phyloP scores from a whole-genome alignment of 1,284 basidiomycete genomes.

The Cryptococcus hybrid region DNA sequence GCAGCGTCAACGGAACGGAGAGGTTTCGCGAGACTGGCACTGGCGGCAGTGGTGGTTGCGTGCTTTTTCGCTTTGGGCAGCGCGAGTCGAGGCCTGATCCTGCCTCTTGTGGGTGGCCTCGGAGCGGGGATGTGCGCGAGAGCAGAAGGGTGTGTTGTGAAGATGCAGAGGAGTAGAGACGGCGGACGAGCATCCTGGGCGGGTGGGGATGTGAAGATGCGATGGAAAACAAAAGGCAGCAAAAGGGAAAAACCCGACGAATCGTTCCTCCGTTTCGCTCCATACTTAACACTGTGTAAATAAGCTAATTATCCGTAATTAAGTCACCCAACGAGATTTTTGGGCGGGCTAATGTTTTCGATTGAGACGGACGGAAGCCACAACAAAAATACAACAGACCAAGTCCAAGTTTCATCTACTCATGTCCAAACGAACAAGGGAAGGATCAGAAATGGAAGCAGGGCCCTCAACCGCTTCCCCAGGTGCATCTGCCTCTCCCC shows the following conservation, averaged over 20 bases:
- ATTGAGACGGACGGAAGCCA: no score
- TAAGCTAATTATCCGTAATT: no score
- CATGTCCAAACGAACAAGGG: conserved; percentile 38
- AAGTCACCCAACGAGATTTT: no score
- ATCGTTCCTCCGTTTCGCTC: background rate
- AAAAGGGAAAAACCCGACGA: background rate
- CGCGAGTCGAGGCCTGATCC: conserved; percentile 9
- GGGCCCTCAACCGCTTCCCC: conserved; percentile 9
- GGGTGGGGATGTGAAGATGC: background rate
- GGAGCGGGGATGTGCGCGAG: conserved; percentile 1
- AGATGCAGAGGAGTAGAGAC: conserved; percentile 35
- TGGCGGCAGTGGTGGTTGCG: background rate
- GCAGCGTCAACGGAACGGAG: background rate
- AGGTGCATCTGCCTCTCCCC: background rate
- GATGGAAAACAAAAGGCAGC: background rate
- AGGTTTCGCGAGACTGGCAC: background rate
- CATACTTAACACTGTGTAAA: background rate
- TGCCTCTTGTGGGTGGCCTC: conserved; percentile 9
- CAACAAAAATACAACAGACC: no score
- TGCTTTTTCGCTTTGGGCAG: background rate
- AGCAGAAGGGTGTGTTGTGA: conserved; percentile 2
- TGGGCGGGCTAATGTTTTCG: no score
- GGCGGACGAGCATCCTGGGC: conserved; percentile 29
- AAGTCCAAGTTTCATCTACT: no score
- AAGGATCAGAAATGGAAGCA: conserved; percentile 18